Base-by-base conservation (phyloP, 495 filamentous ascomycete genomes). In the Hamigera avellanea region DNA sequence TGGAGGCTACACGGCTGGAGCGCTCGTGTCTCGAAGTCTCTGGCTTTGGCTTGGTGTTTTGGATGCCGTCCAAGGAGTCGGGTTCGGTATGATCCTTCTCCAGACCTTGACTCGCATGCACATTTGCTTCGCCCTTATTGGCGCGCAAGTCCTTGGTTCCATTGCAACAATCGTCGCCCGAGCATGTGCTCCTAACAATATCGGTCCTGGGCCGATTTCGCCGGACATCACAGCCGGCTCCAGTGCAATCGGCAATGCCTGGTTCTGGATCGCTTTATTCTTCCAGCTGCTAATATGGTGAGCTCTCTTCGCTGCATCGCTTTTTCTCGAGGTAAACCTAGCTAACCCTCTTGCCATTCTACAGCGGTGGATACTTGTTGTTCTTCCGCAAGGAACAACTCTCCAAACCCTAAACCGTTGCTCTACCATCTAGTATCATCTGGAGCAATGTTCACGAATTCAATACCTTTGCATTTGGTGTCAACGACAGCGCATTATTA, bases 341-440 rank as follows among this genome's bases (percentile, higher is more conserved):
- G 21, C 21, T 23, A 23, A 23, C 21, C 9, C 5, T 23, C 21
- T 23, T 4, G 5, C n/a, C n/a, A 26, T 2, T 31, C 16, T 36
- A 0, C 23, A 66, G 73, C 43, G 52, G 73, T 30, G 78, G 79
- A 1, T 83, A 78, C 57, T 68, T 79, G 32, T 59, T 71, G 49
- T 81, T 80, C 59, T 83, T 82, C 66, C 62, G 79, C 21, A 81
- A 78, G 61, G 79, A 81, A 53, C 78, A 82, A 50, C 67, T 82
- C 28, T 67, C 64, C 27, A 83, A 83, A 64, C 79, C 79, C 14
- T 78, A 48, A 56, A 17, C 13, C 14, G 26, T 28, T 36, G 15
- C 13, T 35, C 31, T n/a, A 19, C 32, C 32, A 6, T 31, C 17
- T 38, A 14, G 18, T 13, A 27, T 27, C 14, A 32, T 2, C 15